Evolutionary conservation across 768 basidiomycete species (phyloP).

Genomic region (Rhizopogon rudus): DNA sequence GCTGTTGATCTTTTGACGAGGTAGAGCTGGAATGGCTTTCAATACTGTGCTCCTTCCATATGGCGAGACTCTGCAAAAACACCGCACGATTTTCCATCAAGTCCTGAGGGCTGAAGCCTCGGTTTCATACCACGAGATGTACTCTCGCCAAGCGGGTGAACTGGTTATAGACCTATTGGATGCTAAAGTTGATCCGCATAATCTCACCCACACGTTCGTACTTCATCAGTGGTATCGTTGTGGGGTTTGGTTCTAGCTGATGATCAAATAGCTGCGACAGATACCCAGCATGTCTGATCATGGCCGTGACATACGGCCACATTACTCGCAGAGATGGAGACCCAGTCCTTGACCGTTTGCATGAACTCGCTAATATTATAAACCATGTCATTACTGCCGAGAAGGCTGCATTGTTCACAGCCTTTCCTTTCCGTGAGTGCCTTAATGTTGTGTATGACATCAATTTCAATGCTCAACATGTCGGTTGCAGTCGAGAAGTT

Average conservation of each 20-base stretch:
- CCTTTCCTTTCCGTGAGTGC: slow-evolving; percentile 2
- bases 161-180: background rate
- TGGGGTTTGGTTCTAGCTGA: background rate
- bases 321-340: background rate
- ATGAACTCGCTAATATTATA: background rate
- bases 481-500: slow-evolving; percentile 1
- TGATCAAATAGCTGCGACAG: background rate
- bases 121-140: background rate
- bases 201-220: background rate
- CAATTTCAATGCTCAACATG: background rate
- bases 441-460: background rate
- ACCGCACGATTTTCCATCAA: slow-evolving; percentile 9
- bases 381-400: background rate
- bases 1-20: no score
- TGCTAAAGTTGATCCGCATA: background rate
- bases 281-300: background rate
- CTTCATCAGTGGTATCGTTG: background rate
- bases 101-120: slow-evolving; percentile 3
- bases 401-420: background rate
- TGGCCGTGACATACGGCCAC: slow-evolving; percentile 1
- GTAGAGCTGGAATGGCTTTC: slow-evolving; percentile 3
- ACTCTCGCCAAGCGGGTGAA: background rate
- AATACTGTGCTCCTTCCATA: slow-evolving; percentile 7
- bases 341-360: background rate
- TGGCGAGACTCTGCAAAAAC: slow-evolving; percentile 7